Conservation (phyloP, 2,329 filamentous ascomycete species). For the Fusarium sp. region DNA sequence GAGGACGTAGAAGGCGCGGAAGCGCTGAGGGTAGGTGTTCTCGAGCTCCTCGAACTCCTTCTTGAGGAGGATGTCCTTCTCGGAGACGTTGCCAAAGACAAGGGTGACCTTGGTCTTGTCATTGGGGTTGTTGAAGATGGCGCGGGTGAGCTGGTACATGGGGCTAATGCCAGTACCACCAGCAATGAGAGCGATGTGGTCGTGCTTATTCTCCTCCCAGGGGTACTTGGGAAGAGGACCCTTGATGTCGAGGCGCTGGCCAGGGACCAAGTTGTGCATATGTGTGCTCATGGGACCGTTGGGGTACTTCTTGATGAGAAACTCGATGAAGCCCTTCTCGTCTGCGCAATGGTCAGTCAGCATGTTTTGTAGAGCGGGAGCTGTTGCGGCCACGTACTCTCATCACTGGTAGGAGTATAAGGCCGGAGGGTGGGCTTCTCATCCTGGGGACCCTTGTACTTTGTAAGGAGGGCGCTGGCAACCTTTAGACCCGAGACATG, state of each 20-base stretch:
- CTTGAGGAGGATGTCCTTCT: constrained; percentile 93
- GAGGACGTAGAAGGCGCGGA: constrained; percentile 93
- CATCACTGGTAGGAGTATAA: constrained; percentile 91
- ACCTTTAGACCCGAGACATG: constrained; percentile 83
- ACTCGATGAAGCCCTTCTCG: constrained; percentile 80
- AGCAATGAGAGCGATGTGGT: constrained; percentile 87
- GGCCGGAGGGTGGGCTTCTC: constrained; percentile 89
- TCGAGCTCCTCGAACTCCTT: constrained; percentile 85
- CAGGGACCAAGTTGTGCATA: constrained; percentile 82
- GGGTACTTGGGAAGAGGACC: constrained; percentile 94
- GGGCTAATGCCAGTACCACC: constrained; percentile 97
- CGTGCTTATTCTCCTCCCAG: constrained; percentile 91
- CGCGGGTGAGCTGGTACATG: constrained; percentile 93
- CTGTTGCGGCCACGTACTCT: constrained; percentile 61
- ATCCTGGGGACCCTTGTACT: constrained; percentile 84
- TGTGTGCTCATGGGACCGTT: constrained; percentile 91
- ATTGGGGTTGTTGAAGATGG: constrained; percentile 94
- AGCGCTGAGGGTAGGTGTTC: constrained; percentile 94
- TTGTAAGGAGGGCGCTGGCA: constrained; percentile 89
- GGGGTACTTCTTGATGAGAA: constrained; percentile 92
- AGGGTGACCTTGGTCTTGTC: constrained; percentile 99
- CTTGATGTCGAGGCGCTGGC: constrained; percentile 89
- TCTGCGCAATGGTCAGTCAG: constrained; percentile 58
- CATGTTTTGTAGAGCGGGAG: not conserved
- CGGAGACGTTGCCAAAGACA: constrained; percentile 87